phyloP scores from a whole-genome alignment of 2,329 filamentous ascomycete species.

The Colletotrichum orbiculare region DNA sequence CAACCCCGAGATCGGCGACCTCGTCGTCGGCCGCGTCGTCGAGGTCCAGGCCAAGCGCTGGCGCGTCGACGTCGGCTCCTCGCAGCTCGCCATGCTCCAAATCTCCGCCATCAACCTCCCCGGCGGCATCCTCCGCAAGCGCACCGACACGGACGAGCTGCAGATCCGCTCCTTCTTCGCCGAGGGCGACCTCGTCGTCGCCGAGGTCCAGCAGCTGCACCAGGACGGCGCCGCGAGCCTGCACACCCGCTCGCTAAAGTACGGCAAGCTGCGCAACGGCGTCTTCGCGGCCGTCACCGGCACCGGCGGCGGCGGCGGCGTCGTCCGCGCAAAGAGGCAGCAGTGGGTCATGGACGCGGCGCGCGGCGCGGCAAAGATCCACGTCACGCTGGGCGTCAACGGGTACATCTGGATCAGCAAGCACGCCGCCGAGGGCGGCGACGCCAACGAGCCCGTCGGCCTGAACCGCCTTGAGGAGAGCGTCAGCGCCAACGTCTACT shows the following conservation, averaged over 20 bases:
- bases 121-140: conserved; percentile 88
- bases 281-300: conserved; percentile 86
- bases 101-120: conserved; percentile 94
- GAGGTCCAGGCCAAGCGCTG: conserved; percentile 94
- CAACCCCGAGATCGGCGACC: conserved; percentile 93
- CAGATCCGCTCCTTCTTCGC: conserved; percentile 98
- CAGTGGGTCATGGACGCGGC: conserved; percentile 80
- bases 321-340: conserved; percentile 86
- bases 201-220: conserved; percentile 92
- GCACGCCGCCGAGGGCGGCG: conserved; percentile 68
- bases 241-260: conserved; percentile 91
- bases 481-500: conserved; percentile 88
- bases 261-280: conserved; percentile 95
- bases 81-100: conserved; percentile 85
- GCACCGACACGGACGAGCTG: conserved; percentile 95
- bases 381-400: conserved; percentile 93
- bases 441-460: conserved; percentile 65
- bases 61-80: conserved; percentile 93
- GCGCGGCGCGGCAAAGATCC: conserved; percentile 73
- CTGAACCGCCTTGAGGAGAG: conserved; percentile 91
- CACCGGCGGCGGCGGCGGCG: conserved; percentile 84
- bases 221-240: conserved; percentile 86
- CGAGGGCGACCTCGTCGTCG: conserved; percentile 92
- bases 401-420: conserved; percentile 97
- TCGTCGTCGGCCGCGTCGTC: conserved; percentile 92